Conservation (phyloP, 306 rosid genomes). For the Vachellia pachyceras region DNA sequence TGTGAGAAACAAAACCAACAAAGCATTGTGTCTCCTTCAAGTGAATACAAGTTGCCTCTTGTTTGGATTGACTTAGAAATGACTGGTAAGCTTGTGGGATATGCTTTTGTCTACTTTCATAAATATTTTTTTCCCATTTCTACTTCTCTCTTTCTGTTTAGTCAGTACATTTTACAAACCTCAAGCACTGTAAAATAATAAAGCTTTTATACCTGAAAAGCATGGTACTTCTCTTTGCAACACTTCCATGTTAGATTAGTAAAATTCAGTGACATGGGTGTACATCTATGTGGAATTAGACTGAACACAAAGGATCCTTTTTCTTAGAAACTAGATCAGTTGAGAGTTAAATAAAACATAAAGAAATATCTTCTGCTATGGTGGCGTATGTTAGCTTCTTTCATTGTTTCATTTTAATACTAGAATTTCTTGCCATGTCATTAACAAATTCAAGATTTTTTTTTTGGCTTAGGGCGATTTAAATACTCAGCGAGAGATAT, state of each 20-base stretch:
- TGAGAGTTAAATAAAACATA: constrained; percentile 8
- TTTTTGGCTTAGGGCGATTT: not conserved
- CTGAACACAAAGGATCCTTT: constrained; percentile 26
- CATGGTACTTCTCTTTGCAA: constrained; percentile 8
- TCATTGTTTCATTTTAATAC: not conserved
- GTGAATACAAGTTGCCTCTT: constrained; percentile 76
- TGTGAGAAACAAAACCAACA: constrained; percentile 43
- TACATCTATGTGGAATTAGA: constrained; percentile 18
- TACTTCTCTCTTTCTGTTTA: constrained; percentile 1
- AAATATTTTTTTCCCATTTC: constrained; percentile 8
- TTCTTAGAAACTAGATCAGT: constrained; percentile 9
- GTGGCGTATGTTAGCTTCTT: not conserved
- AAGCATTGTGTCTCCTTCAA: constrained; percentile 35
- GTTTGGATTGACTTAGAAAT: constrained; percentile 99
- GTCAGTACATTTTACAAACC: constrained; percentile 2
- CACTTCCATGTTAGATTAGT: not conserved
- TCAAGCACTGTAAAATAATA: not conserved
- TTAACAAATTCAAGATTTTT: not conserved
- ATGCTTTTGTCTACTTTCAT: constrained; percentile 10
- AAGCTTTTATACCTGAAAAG: constrained; percentile 11
- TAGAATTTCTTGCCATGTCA: not conserved
- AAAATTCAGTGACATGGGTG: constrained; percentile 20
- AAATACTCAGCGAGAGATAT: not conserved
- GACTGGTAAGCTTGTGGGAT: constrained; percentile 69
- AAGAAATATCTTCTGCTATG: constrained; percentile 4